Evolutionary conservation across 352 stramenopile species (phyloP), one percentile per base, ranked within the genome.

Genomic region (Phytophthora podocarpi): DNA sequence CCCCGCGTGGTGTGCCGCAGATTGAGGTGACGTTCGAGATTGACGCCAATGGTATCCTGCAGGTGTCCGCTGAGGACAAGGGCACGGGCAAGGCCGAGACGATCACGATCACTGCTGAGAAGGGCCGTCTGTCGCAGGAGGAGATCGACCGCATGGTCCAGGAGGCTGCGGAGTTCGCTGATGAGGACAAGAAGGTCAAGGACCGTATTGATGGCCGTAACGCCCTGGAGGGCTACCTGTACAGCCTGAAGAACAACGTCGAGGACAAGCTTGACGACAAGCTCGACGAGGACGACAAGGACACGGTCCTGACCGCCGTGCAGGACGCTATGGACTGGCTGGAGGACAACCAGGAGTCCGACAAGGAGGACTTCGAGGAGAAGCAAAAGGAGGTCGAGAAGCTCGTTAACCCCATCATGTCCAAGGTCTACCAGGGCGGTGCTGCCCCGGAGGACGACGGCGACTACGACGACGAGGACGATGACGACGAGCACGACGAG

Each of bases 311-410:
- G 51, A 96, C 96, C 58, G 90, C 94, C 15, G 96, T 99, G 55
- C 91, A 99, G 68, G 97, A 99, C 58, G 95, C 93, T 59, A 92
- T 99, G 78, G 97, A 99, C 77, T 99, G 98, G 98, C 84, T 99
- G 34, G 98, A 99, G 67, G 95, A 98, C 74, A 98, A 99, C 84
- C 85, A 97, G 72, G 96, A 99, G 76, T 91, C 93, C n/a, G 95
- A 99, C 65, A 98, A 98, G 78, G 97, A 99, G 21, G 97, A 99
- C 71, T 99, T 96, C 61, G 86, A 95, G 59, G 85, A 59, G n/a
- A 98, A 99, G 89, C 95, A 99, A 78, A 99, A 99, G 85, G 97
- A 99, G 80, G 88, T 99, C 27, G 97, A 99, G 85, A 95, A 97
- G 80, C 66, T 98, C 24, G 91, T 90, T 3, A 99, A 99, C 83